Base-by-base conservation (phyloP, 2,329 filamentous ascomycete genomes). In the Phyllosticta citribraziliensis region DNA sequence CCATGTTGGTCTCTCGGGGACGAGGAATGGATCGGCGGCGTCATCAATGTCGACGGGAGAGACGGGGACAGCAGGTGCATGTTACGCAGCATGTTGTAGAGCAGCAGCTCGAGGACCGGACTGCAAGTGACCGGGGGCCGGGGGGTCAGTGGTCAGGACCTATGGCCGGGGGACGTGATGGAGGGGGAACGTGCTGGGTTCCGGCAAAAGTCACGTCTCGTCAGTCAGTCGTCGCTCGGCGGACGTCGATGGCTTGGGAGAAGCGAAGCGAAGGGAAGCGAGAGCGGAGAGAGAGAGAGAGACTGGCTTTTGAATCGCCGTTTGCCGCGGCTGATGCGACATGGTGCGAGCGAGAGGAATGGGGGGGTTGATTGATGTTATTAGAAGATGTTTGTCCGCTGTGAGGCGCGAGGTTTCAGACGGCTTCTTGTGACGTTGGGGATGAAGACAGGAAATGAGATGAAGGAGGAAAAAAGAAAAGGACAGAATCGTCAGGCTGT, bases 261-360 rank as follows among this genome's bases (percentile, higher is more conserved):
- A 47, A 17, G 10, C 35, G 17, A 40, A 40, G 17, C 35, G 35
- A 47, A 47, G 22, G 2, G 51, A 59, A 59, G 57, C 53, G 54
- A 55, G 22, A 22, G 22, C 22, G 22, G 22, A 22, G 22, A 22
- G 22, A 22, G 22, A 51, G 57, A 59, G 57, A 52, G 55, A 52
- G 40, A 35, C 40, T 24, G 56, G 17, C 22, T 47, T 47, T 27
- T 50, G 22, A 53, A 51, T 50, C 57, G 22, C 40, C 33, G 50
- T 52, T 60, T 40, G 58, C 58, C 58, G 56, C 58, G 51, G 58
- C 58, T 56, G 53, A 35, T 55, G 58, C 58, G 35, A 53, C 58
- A 53, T 22, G 35, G n/a, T 5, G 27, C 24, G 12, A n/a, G 27
- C 24, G 22, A 22, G 22, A 22, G 22, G 22, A 22, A 22, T 22